phyloP scores from a whole-genome alignment of 495 filamentous ascomycete genomes.

The Penicillium tannophilum region DNA sequence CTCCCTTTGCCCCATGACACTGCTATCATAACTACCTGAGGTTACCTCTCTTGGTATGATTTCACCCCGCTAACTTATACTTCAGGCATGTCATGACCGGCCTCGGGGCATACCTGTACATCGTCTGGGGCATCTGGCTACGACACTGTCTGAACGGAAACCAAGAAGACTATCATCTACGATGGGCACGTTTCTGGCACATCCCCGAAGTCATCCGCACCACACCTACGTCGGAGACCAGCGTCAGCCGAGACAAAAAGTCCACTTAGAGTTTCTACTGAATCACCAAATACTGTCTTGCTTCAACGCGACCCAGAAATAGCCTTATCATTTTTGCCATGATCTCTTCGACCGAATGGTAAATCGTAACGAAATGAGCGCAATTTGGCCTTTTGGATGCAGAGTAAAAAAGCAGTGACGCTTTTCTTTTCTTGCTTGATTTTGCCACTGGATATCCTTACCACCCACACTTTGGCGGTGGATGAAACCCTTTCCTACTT shows the following conservation, averaged over 20 bases:
- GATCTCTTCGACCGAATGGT: not conserved
- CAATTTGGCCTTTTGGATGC: not conserved
- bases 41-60: not conserved
- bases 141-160: conserved; percentile 75
- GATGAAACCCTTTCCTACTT: conserved; percentile 8
- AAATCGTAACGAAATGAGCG: not conserved
- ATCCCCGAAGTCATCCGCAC: conserved; percentile 66
- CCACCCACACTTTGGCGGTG: not conserved
- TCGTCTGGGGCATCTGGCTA: conserved; percentile 85
- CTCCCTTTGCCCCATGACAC: not conserved
- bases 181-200: conserved; percentile 68
- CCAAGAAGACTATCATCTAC: conserved; percentile 73
- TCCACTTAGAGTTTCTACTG: conserved; percentile 29
- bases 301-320: not conserved
- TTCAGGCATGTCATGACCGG: conserved; percentile 67
- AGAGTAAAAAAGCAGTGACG: not conserved
- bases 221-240: conserved; percentile 29
- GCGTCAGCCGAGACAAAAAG: conserved; percentile 43
- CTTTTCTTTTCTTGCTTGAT: not conserved
- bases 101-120: conserved; percentile 77
- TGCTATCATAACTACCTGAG: not conserved
- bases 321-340: conserved; percentile 1
- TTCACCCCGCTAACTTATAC: conserved; percentile 13
- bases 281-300: not conserved
- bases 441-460: not conserved